These are phyloP conservation scores for Phytophthora tentaculata DNA, from an alignment of 352 stramenopile species.

Conservation along the genomic window DNA sequence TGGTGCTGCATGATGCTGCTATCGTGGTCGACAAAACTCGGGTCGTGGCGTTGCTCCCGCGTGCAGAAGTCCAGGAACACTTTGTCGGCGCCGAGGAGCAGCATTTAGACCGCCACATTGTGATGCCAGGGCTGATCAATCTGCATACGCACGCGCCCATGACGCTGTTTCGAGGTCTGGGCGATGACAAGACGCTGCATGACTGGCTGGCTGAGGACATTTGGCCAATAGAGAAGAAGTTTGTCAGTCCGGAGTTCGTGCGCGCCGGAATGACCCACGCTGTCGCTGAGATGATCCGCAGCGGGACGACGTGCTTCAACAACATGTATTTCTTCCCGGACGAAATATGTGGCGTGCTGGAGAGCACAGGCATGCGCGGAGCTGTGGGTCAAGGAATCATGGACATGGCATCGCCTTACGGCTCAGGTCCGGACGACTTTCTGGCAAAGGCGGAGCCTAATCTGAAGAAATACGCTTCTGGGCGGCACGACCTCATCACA, in stretches of 20 bases:
- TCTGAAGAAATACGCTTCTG: conserved; percentile 62
- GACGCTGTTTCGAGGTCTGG: conserved; percentile 86
- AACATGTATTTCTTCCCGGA: conserved; percentile 93
- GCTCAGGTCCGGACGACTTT: conserved; percentile 64
- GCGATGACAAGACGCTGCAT: conserved; percentile 84
- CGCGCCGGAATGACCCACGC: conserved; percentile 76
- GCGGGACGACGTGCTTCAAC: conserved; percentile 90
- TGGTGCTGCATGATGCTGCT: conserved; percentile 76
- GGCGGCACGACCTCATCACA: conserved; percentile 60
- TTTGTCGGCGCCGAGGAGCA: conserved; percentile 54
- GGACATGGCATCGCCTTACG: conserved; percentile 78
- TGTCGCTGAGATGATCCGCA: conserved; percentile 85
- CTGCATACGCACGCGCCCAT: conserved; percentile 88
- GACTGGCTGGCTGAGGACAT: conserved; percentile 88
- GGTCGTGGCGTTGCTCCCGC: conserved; percentile 82
- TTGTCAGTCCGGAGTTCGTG: conserved; percentile 77
- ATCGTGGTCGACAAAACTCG: conserved; percentile 68
- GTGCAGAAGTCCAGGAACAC: conserved; percentile 47
- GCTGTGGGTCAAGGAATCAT: conserved; percentile 74
- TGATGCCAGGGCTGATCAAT: conserved; percentile 89
- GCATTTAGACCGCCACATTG: conserved; percentile 66
- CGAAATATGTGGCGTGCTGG: conserved; percentile 55
- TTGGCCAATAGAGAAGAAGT: conserved; percentile 83
- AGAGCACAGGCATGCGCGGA: conserved; percentile 71
- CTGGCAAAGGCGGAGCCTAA: conserved; percentile 71